Conservation (phyloP, 305 asterid species). For the Solanum hybrid region DNA sequence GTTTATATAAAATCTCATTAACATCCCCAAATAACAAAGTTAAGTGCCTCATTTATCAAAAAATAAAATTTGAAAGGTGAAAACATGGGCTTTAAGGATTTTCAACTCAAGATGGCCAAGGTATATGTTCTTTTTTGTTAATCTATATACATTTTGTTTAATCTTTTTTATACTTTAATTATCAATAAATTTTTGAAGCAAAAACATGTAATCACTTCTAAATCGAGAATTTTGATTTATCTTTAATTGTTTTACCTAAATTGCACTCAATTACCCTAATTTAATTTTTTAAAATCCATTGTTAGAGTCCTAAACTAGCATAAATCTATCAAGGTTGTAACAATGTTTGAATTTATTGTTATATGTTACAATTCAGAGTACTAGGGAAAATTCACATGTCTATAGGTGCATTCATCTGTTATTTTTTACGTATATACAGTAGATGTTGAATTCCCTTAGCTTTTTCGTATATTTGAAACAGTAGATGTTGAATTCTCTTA, state of each 20-base stretch:
- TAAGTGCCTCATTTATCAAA: neutral
- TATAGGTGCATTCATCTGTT: neutral
- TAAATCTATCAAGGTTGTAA: neutral
- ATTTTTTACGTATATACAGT: neutral
- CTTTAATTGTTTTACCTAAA: neutral
- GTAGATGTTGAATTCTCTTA: neutral
- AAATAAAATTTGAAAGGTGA: neutral
- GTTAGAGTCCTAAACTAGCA: neutral
- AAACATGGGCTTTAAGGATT: conserved; percentile 36
- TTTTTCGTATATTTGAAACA: no score
- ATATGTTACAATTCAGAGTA: neutral
- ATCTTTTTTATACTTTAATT: neutral
- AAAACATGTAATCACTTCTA: neutral
- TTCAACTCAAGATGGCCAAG: conserved; percentile 35
- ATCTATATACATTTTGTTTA: neutral
- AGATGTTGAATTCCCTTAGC: neutral
- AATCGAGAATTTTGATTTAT: neutral
- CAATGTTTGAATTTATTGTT: neutral
- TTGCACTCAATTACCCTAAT: neutral
- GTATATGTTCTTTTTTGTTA: conserved; percentile 8
- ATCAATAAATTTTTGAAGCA: neutral
- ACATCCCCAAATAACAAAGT: neutral
- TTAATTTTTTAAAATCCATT: neutral
- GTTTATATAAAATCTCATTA: neutral
- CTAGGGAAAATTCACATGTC: neutral